Evolutionary conservation across 2,329 filamentous ascomycete genomes (phyloP), one percentile per base, ranked within the genome.

Genomic region (Penicillium fuscoglaucum): DNA sequence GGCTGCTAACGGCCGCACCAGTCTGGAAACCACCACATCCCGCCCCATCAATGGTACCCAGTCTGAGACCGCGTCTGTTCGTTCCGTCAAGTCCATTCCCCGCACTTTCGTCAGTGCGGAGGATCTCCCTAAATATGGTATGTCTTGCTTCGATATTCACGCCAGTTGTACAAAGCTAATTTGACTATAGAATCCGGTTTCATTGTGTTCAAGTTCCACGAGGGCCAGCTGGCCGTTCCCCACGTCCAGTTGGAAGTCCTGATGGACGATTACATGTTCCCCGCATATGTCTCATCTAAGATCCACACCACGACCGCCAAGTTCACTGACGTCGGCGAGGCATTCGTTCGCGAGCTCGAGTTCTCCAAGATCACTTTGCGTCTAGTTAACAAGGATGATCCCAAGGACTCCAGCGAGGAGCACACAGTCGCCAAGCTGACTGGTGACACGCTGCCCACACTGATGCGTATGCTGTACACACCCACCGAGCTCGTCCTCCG

Each of bases 291-390:
- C 1, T 96, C 92, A 12, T 87, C 90, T 1, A 91, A 87, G 63
- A 88, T 92, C 33, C 87, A 85, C 69, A 84, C 82, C 41, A 88
- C 83, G 66, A 79, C 82, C 12, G 84, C 87, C 70, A 90, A 85
- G 52, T 91, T 98, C 74, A 90, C 95, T 66, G 95, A 99, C 76
- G 81, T 93, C 70, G 93, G 93, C 49, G 95, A 99, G 76, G 95
- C 92, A 54, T 92, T 99, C 76, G 90, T 99, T 60, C 91, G 95
- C 61, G 95, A 99, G 75, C 83, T 99, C n/a, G 96, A 99, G 64
- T 93, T 97, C 68, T 99, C 95, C 3, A 90, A 89, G 65, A 86
- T 99, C 58, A 98, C 93, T 0, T 83, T 99, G 63, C 90, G 92
- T 57, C 83, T 97, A 48, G 87, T 91, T 44, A 90, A 93, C 69